These are phyloP conservation scores for Diaporthe sp. DNA, from an alignment of 2,329 filamentous ascomycete species.

Conservation along the genomic window DNA sequence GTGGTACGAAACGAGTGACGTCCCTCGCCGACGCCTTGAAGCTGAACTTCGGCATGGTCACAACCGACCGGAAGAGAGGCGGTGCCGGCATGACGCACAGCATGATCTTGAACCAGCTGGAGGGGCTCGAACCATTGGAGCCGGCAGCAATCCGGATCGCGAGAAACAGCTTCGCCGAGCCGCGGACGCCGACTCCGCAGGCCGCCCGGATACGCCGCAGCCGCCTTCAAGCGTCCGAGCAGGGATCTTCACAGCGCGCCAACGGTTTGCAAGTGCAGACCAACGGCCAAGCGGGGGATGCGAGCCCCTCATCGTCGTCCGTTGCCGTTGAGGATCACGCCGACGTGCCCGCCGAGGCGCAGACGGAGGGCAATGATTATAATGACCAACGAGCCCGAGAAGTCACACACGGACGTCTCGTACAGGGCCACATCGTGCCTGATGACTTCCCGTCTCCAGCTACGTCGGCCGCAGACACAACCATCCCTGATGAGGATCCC, in stretches of 20 bases:
- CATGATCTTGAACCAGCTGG: slow-evolving; percentile 77
- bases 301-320: slow-evolving; percentile 39
- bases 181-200: slow-evolving; percentile 41
- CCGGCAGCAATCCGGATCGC: slow-evolving; percentile 34
- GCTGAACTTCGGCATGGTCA: slow-evolving; percentile 97
- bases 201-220: slow-evolving; percentile 37
- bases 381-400: slow-evolving; percentile 86
- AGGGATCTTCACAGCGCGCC: slow-evolving; percentile 54
- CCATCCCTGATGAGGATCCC: slow-evolving; percentile 76
- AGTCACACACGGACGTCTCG: slow-evolving; percentile 89
- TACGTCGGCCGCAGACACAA: slow-evolving; percentile 75
- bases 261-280: slow-evolving; percentile 45
- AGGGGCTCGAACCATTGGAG: slow-evolving; percentile 60
- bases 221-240: slow-evolving; percentile 50
- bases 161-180: slow-evolving; percentile 39
- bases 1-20: slow-evolving; percentile 96
- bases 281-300: slow-evolving; percentile 37
- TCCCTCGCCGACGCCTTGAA: slow-evolving; percentile 95
- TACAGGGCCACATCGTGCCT: slow-evolving; percentile 95
- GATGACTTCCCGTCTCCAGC: slow-evolving; percentile 88
- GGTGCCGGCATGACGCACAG: slow-evolving; percentile 76
- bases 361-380: slow-evolving; percentile 61
- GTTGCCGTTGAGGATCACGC: slow-evolving; percentile 47
- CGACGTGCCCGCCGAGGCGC: slow-evolving; percentile 52
- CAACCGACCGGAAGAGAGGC: slow-evolving; percentile 78